These are phyloP conservation scores for Magnolia officinalis DNA, from an alignment of 164 flowering plant species.

Conservation along the genomic window DNA sequence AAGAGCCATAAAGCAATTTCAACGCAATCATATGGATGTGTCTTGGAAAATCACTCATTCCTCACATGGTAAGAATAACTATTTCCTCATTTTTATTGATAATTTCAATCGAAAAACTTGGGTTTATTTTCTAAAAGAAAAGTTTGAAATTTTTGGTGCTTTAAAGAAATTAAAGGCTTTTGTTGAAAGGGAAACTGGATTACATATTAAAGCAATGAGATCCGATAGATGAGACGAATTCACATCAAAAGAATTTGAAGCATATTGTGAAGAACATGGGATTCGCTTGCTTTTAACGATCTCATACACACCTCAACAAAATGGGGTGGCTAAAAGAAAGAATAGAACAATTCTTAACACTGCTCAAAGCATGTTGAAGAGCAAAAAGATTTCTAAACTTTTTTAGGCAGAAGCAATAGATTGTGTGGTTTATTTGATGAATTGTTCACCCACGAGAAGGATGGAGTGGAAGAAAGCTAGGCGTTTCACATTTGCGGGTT, in stretches of 20 bases:
- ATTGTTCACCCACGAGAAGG: background rate
- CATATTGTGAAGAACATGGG: background rate
- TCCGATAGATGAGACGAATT: background rate
- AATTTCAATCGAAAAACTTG: background rate
- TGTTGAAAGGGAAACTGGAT: background rate
- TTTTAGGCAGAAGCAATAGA: background rate
- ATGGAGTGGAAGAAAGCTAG: background rate
- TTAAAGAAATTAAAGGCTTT: background rate
- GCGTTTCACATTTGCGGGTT: background rate
- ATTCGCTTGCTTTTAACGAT: background rate
- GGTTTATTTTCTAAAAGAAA: background rate
- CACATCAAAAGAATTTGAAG: background rate
- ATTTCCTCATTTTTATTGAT: background rate
- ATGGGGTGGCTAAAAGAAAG: background rate
- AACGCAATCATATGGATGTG: background rate
- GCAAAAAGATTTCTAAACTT: background rate
- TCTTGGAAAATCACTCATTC: background rate
- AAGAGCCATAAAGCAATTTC: background rate
- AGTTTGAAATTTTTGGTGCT: background rate
- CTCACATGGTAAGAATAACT: background rate
- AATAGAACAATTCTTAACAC: background rate
- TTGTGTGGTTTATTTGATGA: background rate
- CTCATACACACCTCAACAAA: background rate
- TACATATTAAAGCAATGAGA: background rate
- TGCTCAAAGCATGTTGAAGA: too few relatives aligned